phyloP scores from a whole-genome alignment of 2,329 filamentous ascomycete genomes.

The Xylariaceae sp. region DNA sequence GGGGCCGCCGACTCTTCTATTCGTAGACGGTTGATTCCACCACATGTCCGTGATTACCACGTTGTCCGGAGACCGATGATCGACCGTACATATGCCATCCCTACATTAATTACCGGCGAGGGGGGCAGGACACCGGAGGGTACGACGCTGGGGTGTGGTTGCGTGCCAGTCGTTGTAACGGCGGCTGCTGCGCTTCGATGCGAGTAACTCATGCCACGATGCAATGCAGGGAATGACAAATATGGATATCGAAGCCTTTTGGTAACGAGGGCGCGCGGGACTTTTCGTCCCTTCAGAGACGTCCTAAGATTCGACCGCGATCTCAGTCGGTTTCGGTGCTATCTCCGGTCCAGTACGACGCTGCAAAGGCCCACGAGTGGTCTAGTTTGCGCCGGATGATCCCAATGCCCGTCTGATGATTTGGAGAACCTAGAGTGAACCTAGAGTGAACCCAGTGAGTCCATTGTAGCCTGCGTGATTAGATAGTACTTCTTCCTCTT shows the following conservation, averaged over 20 bases:
- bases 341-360: slow-evolving; percentile 14
- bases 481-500: not conserved
- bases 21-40: too few species aligned
- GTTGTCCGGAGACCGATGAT: slow-evolving; percentile 29
- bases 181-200: slow-evolving; percentile 3
- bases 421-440: slow-evolving; percentile 2
- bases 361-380: slow-evolving; percentile 11
- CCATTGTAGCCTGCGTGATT: not conserved
- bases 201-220: not conserved
- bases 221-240: slow-evolving; percentile 23
- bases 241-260: slow-evolving; percentile 5
- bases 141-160: not conserved
- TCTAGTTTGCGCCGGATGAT: slow-evolving; percentile 22
- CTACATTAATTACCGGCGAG: slow-evolving; percentile 26
- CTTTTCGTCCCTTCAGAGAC: slow-evolving; percentile 12
- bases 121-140: slow-evolving; percentile 3
- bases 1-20: slow-evolving; percentile 3
- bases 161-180: slow-evolving; percentile 12
- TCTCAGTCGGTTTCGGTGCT: slow-evolving; percentile 14
- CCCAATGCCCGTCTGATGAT: slow-evolving; percentile 30
- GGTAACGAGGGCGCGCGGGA: slow-evolving; percentile 8
- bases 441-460: not conserved
- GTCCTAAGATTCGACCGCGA: too few species aligned
- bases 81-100: slow-evolving; percentile 22
- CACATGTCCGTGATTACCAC: too few species aligned